Base-by-base conservation (phyloP, 345 rosid species). In the Murraya koenigii region DNA sequence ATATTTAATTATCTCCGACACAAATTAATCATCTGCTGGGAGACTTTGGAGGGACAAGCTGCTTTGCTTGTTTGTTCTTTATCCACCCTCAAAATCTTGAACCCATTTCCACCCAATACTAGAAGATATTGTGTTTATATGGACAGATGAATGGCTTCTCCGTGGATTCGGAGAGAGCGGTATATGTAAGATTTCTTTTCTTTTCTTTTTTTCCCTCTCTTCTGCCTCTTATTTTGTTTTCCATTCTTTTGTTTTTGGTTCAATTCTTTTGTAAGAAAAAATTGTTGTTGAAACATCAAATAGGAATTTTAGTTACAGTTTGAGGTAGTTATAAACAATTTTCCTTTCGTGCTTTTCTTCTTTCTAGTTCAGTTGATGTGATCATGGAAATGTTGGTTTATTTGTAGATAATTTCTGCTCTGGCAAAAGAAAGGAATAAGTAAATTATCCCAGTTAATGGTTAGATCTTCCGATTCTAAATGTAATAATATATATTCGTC, bases 261-360 rank as follows among this genome's bases (percentile, higher is more conserved):
- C 79, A 77, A 86, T 87, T 88, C 92, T 89, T 91, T 91, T 79
- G 91, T 81, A 82, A 87, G 84, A 81, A 89, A 22, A 83, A 82
- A 76, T 69, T 64, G 76, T 75, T 28, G 35, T 75, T 55, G 64
- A 65, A 82, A 79, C 75, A 41, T 71, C 60, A 73, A 81, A 79
- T 84, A 81, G 44, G 72, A 67, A 65, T 66, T 74, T 75, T 75
- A 87, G 77, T 84, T 70, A 63, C 79, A 71, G 75, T 68, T 78
- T 78, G 28, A 80, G 70, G 79, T 71, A 78, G 74, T 78, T 22
- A n/a, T n/a, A 64, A 32, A 36, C 23, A 26, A 49, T 38, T 32
- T 35, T 61, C 65, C 68, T 59, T 8, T 55, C 75, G 71, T 77
- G 66, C 69, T n/a, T 65, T 62, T 41, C 28, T 65, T 10, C 56